Base-by-base conservation (phyloP, 306 rosid genomes). In the Amphicarpaea edgeworthii region DNA sequence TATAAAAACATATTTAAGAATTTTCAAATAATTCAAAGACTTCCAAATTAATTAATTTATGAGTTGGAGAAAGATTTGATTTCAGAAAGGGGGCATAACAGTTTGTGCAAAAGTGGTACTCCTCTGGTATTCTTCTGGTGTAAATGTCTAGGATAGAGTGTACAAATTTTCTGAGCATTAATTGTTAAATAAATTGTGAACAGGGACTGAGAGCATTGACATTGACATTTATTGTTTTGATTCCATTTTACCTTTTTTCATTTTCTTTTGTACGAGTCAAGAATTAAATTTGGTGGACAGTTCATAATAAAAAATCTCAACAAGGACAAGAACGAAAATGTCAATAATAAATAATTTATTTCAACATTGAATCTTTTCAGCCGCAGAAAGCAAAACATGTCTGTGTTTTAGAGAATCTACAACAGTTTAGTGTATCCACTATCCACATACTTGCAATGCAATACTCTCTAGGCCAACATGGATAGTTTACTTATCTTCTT, bases 401-500 rank as follows among this genome's bases (percentile, higher is more conserved):
- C 19, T 17, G 49, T 42, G 12, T 50, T 8, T 28, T 51, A 51
- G 28, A 70, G 37, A 37, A 40, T 70, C 11, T 10, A 32, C 20
- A 47, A 37, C n/a, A 12, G 17, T 20, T n/a, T 2, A 62, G 16
- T 2, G 37, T 55, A 30, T 65, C 54, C 58, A 20, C 60, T 55
- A 30, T 65, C 54, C 58, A 20, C 60, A 53, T 30, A 50, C 7
- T 30, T 28, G 32, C 32, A 28, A 28, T n/a, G 40, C 73, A 63
- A 41, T 15, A 63, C 23, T 8, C 62, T 37, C 16, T 15, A 1
- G 17, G 64, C 37, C 78, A 43, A 19, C 32, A 50, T 74, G 61
- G 59, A 24, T 37, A 16, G 45, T 83, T 81, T 50, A 75, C 58
- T 73, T 54, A 17, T 78, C 79, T 51, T 78, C 79, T 51, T 50